phyloP scores from a whole-genome alignment of 192 early-diverging fungal species.

The Gryganskiella cystojenkinii region DNA sequence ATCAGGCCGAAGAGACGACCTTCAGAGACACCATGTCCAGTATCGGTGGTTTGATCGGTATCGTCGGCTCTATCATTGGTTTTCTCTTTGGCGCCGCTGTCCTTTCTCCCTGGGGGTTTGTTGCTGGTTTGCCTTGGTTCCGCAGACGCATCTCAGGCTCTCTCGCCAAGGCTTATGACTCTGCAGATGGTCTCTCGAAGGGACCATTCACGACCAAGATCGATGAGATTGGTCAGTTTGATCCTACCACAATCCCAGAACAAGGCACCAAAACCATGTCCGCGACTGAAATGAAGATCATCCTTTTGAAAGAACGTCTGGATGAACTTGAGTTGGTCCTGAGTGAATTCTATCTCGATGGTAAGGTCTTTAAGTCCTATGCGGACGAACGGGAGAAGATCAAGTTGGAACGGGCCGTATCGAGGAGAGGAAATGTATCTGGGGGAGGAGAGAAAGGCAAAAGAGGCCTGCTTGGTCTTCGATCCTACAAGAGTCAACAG shows the following conservation, averaged over 20 bases:
- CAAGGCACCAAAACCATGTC: background rate
- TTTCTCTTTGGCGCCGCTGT: slow-evolving; percentile 37
- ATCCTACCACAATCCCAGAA: background rate
- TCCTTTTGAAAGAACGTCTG: slow-evolving; percentile 31
- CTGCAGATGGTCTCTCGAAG: slow-evolving; percentile 20
- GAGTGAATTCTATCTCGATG: slow-evolving; percentile 34
- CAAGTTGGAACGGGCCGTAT: background rate
- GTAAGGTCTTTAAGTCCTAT: slow-evolving; percentile 24
- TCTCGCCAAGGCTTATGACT: slow-evolving; percentile 20
- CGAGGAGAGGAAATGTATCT: background rate
- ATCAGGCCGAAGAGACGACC: slow-evolving; percentile 18
- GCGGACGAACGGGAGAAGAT: slow-evolving; percentile 1
- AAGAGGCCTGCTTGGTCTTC: no score
- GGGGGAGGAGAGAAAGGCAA: background rate
- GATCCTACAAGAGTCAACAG: no score
- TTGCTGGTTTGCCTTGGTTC: slow-evolving; percentile 23
- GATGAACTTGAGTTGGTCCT: slow-evolving; percentile 44
- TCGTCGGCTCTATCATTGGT: slow-evolving; percentile 21
- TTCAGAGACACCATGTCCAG: slow-evolving; percentile 32
- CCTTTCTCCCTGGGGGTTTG: slow-evolving; percentile 38
- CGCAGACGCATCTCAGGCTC: slow-evolving; percentile 17
- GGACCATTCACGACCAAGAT: slow-evolving; percentile 35
- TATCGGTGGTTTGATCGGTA: slow-evolving; percentile 29
- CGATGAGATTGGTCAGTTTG: slow-evolving; percentile 25
- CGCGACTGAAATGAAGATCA: slow-evolving; percentile 5